Conservation (phyloP, 1,284 basidiomycete species). For the Ganoderma lucidum region DNA sequence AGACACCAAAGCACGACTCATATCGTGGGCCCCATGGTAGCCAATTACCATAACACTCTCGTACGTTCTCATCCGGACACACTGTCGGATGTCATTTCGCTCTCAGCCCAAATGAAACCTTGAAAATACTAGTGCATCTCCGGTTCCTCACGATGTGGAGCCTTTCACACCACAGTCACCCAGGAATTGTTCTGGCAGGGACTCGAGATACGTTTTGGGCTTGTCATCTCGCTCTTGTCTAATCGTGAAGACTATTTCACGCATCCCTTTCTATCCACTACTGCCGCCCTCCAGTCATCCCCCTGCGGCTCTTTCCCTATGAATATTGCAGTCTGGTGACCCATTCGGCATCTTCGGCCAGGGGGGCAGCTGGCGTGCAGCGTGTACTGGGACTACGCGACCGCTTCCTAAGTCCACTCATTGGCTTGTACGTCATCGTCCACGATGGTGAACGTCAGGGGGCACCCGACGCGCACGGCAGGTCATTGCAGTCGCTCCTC, state of each 20-base stretch:
- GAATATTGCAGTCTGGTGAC: not conserved
- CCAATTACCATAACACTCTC: not conserved
- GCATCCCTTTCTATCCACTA: not conserved
- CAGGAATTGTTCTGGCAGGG: constrained; percentile 13
- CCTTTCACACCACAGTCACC: constrained; percentile 29
- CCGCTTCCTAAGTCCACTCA: not conserved
- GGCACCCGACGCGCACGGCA: not conserved
- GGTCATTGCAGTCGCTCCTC: not conserved
- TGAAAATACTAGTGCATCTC: constrained; percentile 19
- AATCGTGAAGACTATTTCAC: not conserved
- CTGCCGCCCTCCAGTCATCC: not conserved
- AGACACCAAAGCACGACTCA: not conserved
- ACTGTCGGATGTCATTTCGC: constrained; percentile 19
- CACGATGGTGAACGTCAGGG: not conserved
- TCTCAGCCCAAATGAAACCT: constrained; percentile 31
- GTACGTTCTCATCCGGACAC: constrained; percentile 14
- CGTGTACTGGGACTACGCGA: not conserved
- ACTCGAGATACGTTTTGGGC: constrained; percentile 4
- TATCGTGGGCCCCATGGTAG: not conserved
- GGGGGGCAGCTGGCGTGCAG: not conserved
- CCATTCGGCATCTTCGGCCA: not conserved
- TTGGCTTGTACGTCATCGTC: not conserved
- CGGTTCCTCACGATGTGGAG: constrained; percentile 21
- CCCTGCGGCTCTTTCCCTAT: not conserved
- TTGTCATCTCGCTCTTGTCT: not conserved